Evolutionary conservation across 495 filamentous ascomycete genomes (phyloP).

Genomic region (Xylaria flabelliformis): DNA sequence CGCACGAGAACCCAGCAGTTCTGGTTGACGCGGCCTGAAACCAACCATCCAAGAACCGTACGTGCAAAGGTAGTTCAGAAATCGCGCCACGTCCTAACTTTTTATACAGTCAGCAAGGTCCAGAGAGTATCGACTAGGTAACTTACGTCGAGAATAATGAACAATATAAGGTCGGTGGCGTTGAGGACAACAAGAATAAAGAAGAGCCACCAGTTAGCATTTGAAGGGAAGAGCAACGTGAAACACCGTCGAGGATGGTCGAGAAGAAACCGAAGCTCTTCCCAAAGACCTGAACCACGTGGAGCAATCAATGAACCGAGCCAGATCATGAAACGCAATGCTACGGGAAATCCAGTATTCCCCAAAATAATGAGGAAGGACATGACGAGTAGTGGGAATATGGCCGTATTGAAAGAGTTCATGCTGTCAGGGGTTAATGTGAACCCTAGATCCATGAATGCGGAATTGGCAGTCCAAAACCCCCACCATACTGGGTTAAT

Average conservation of each 20-base stretch:
- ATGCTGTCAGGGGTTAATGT: constrained; percentile 93
- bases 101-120: constrained; percentile 29
- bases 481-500: constrained; percentile 84
- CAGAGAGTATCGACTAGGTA: not conserved
- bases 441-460: constrained; percentile 89
- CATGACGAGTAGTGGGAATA: constrained; percentile 75
- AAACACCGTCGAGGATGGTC: constrained; percentile 96
- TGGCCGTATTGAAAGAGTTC: constrained; percentile 79
- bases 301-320: constrained; percentile 64
- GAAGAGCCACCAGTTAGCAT: constrained; percentile 96
- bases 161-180: constrained; percentile 82
- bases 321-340: constrained; percentile 93
- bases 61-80: constrained; percentile 64
- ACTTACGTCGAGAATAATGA: constrained; percentile 86
- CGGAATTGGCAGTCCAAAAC: constrained; percentile 81
- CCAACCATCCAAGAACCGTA: constrained; percentile 78
- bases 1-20: constrained; percentile 84
- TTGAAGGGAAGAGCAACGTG: constrained; percentile 85
- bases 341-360: constrained; percentile 93
- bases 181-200: constrained; percentile 84
- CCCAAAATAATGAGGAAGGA: constrained; percentile 87
- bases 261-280: constrained; percentile 86
- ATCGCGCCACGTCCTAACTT: constrained; percentile 74
- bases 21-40: constrained; percentile 88
- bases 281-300: constrained; percentile 71